phyloP scores from a whole-genome alignment of 352 stramenopile genomes.

The Phytophthora pisi region DNA sequence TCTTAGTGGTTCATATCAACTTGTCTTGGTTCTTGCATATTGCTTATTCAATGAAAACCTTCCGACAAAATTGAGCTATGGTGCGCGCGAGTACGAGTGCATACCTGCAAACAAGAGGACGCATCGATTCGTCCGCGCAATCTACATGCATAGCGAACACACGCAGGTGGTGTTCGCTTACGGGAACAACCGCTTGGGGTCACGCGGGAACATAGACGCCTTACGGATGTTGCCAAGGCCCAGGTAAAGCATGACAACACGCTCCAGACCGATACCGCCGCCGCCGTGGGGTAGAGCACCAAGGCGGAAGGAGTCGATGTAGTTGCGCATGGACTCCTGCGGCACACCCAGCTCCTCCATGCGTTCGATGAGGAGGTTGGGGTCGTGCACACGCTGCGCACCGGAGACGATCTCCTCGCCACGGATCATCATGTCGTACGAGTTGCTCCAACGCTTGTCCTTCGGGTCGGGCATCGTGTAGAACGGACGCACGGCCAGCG shows the following conservation, averaged over 20 bases:
- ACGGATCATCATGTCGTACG: constrained; percentile 99
- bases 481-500: constrained; percentile 97
- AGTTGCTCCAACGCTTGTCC: constrained; percentile 96
- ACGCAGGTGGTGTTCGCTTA: constrained; percentile 32
- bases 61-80: constrained; percentile 16
- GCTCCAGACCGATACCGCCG: constrained; percentile 98
- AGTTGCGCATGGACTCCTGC: constrained; percentile 93
- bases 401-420: constrained; percentile 99
- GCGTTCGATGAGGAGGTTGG: constrained; percentile 93
- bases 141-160: constrained; percentile 21
- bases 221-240: constrained; percentile 99
- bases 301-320: constrained; percentile 99
- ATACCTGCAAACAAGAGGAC: constrained; percentile 10
- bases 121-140: constrained; percentile 11
- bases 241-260: constrained; percentile 99
- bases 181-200: constrained; percentile 90
- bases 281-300: constrained; percentile 98
- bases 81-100: constrained; percentile 18
- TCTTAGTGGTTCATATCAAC: constrained; percentile 1
- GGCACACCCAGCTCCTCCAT: constrained; percentile 87
- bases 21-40: constrained; percentile 20
- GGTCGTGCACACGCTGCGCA: constrained; percentile 98
- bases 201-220: constrained; percentile 98
- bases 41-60: constrained; percentile 25
- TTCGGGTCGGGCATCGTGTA: constrained; percentile 99